Evolutionary conservation across 2,329 filamentous ascomycete species (phyloP).

Genomic region (Cercospora brassicicola): DNA sequence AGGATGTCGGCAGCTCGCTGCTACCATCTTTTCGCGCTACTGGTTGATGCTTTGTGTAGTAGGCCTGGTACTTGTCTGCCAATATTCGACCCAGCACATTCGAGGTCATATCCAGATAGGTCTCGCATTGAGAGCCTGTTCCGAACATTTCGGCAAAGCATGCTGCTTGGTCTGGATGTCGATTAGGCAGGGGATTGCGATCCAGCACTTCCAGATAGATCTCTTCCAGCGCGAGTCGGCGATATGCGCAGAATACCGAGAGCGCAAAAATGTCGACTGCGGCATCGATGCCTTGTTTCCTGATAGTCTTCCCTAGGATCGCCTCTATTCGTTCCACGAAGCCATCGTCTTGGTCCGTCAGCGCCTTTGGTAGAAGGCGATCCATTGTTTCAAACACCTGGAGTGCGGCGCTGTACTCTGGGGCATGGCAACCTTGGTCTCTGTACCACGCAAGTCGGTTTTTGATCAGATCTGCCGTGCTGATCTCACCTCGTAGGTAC

Average conservation of each 20-base stretch:
- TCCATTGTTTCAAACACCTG: constrained; percentile 43
- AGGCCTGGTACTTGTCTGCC: constrained; percentile 23
- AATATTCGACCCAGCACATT: constrained; percentile 26
- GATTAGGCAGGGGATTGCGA: constrained; percentile 51
- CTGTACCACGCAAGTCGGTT: constrained; percentile 44
- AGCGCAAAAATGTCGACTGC: constrained; percentile 57
- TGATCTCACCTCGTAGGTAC: constrained; percentile 46
- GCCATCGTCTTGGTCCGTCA: constrained; percentile 19
- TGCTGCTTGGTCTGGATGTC: constrained; percentile 62
- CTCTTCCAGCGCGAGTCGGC: constrained; percentile 60
- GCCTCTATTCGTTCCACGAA: constrained; percentile 17
- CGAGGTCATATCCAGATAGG: constrained; percentile 58
- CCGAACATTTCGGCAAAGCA: constrained; percentile 65
- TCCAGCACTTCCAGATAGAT: constrained; percentile 60
- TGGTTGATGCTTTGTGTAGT: constrained; percentile 27
- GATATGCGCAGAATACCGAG: constrained; percentile 58
- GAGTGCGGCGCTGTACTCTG: constrained; percentile 39
- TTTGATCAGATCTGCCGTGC: constrained; percentile 22
- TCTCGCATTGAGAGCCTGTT: constrained; percentile 62
- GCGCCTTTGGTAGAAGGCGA: constrained; percentile 17
- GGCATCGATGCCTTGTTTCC: constrained; percentile 24
- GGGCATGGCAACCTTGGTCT: constrained; percentile 42
- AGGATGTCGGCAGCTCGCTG: constrained; percentile 26
- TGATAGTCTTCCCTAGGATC: constrained; percentile 14
- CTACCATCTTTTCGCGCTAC: constrained; percentile 22